Base-by-base conservation (phyloP, 1,284 basidiomycete species). In the Ustilago esculenta region DNA sequence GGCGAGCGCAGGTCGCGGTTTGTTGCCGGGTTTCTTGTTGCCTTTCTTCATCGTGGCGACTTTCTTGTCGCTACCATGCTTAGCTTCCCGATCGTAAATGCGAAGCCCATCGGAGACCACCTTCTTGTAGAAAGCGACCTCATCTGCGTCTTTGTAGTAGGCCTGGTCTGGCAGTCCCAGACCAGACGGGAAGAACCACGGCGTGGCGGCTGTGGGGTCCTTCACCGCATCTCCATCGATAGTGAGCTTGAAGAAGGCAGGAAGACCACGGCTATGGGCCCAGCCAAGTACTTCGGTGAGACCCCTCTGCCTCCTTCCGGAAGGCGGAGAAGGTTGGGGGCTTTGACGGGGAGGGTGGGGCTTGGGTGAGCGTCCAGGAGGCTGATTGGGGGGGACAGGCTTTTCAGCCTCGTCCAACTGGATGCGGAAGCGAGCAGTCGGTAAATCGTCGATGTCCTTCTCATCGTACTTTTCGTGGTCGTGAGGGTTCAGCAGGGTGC, bases 131-230 rank as follows among this genome's bases (percentile, higher is more conserved):
- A 91, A 83, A 21, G 87, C 85, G 20, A 88, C 82, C 41, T 92
- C 87, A 0, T 85, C 84, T 51, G 88, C 84, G 63, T 98, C 94
- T 43, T 90, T 87, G 81, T 93, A 98, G 82, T 98, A 97, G 84
- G 94, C 92, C 89, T 94, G 93, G 36, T 93, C 89, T 1, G 94
- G 94, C 12, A 98, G 87, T 27, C 93, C 92, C 7, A 97, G 85
- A 10, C 85, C 86, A 7, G 90, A 87, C 78, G 98, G 94, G 69
- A 87, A 89, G 77, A 98, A 88, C 89, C 90, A 93, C 15, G 94
- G 85, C 0, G 88, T 87, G 87, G 95, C 92, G 40, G 86, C 83
- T 72, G 94, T 90, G 0, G 95, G 93, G 78, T 97, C 92, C n/a
- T 88, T 85, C 21, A 90, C 92, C 29, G 90, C 88, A 75, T 98